Evolutionary conservation across 257 asterid species (phyloP), one percentile per base, ranked within the genome.

Genomic region (Mentha longifolia): DNA sequence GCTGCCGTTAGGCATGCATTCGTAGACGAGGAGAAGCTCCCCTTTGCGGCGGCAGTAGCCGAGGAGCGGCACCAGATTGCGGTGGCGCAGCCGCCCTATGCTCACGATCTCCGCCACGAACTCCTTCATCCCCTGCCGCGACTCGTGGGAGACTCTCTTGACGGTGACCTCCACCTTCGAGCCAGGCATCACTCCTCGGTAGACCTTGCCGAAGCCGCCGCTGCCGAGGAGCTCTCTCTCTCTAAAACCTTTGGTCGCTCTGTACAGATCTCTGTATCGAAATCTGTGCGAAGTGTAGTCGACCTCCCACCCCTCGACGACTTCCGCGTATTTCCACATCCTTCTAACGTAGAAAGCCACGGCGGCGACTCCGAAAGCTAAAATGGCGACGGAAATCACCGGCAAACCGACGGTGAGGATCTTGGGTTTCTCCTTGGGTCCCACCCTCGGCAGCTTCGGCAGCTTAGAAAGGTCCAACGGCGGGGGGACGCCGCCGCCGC

Each of bases 161-260:
- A 87, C 95, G 0, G 96, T 90, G 9, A 89, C 71, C 56, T 82
- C 78, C 5, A 61, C 49, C 42, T 67, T 79, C 1, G 95, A 62
- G 0, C 22, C 63, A 2, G 79, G 77, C 79, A 89, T 52, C 5
- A 78, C 65, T 5, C 96, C 96, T 73, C 65, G 75, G 54, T 89
- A 89, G 0, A 89, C 96, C 33, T 77, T 78, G 3, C 95, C 92
- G 33, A 89, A 89, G 11, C 96, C 96, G 0, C 96, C 95, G 1
- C 60, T 56, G 0, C 96, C 96, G 49, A 89, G 33, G 1, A 89
- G 7, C 67, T 70, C 87, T 7, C 69, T 78, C 30, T 87, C 90
- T 35, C 46, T 78, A 14, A 89, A 87, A 12, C 89, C 90, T 55
- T 78, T 81, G 3, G 96, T 87, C 9, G 92, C 90, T 4, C 28